phyloP scores from a whole-genome alignment of 1,284 basidiomycete species.

The Pseudozyma hubeiensis region DNA sequence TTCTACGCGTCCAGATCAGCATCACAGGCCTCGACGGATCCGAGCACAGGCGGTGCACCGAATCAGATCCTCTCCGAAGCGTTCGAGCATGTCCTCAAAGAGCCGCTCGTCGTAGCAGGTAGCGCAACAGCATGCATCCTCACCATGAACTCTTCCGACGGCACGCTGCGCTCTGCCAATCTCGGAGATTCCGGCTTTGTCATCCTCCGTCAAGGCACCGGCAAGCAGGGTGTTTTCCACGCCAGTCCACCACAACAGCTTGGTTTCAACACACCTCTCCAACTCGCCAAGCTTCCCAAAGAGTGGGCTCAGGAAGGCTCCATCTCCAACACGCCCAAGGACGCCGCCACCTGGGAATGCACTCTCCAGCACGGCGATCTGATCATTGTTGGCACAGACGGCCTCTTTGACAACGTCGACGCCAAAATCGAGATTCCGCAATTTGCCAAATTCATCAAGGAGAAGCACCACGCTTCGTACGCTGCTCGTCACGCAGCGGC shows the following conservation, averaged over 20 bases:
- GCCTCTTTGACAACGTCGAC: conserved; percentile 86
- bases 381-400: conserved; percentile 77
- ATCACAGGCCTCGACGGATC: conserved; percentile 11
- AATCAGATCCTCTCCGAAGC: conserved; percentile 78
- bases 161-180: conserved; percentile 83
- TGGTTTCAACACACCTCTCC: conserved; percentile 66
- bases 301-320: conserved; percentile 51
- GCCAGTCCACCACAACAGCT: conserved; percentile 60
- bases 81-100: conserved; percentile 78
- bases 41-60: conserved; percentile 44
- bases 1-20: conserved; percentile 76
- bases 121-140: conserved; percentile 87
- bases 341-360: conserved; percentile 55
- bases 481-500: conserved; percentile 16
- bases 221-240: conserved; percentile 60
- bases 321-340: conserved; percentile 56
- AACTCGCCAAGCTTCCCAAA: conserved; percentile 64
- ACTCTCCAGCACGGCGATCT: conserved; percentile 59
- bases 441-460: conserved; percentile 61
- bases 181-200: conserved; percentile 88
- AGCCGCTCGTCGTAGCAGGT: conserved; percentile 79
- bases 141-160: conserved; percentile 80
- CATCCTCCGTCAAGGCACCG: conserved; percentile 72
- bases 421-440: conserved; percentile 72
- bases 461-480: conserved; percentile 59